Conservation (phyloP, 2,329 filamentous ascomycete genomes). For the Clonostachys chloroleuca region DNA sequence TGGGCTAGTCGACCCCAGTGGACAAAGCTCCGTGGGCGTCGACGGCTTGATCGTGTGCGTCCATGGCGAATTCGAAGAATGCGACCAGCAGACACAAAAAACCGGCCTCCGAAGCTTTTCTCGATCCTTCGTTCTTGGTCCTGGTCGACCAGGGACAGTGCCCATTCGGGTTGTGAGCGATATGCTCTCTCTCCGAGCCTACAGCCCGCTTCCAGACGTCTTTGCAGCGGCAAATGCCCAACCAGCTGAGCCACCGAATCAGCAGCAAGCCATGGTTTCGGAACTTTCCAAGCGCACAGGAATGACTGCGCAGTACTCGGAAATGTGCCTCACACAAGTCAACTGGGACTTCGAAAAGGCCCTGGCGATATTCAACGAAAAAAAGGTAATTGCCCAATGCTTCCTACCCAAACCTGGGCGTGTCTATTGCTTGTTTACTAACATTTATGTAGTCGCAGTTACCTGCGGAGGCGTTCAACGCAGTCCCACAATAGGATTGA, state of each 20-base stretch:
- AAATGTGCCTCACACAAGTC: conserved; percentile 75
- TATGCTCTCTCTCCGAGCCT: conserved; percentile 69
- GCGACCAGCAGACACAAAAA: conserved; percentile 49
- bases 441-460: conserved; percentile 10
- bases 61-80: conserved; percentile 82
- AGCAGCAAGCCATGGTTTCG: conserved; percentile 66
- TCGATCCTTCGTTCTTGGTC: conserved; percentile 74
- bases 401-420: too few relatives aligned
- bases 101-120: conserved; percentile 74
- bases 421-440: background rate
- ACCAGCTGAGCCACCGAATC: conserved; percentile 20
- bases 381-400: conserved; percentile 52
- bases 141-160: conserved; percentile 60
- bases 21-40: conserved; percentile 60
- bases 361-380: conserved; percentile 67
- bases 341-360: conserved; percentile 78
- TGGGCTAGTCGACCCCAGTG: conserved; percentile 65
- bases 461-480: conserved; percentile 15
- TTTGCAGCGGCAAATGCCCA: conserved; percentile 17
- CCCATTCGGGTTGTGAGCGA: conserved; percentile 75
- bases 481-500: background rate
- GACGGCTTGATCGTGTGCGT: conserved; percentile 74
- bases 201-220: conserved; percentile 43
- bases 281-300: conserved; percentile 74
- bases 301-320: conserved; percentile 75